These are phyloP conservation scores for Ceratocystis ficicola DNA, from an alignment of 2,329 filamentous ascomycete species.

Conservation along the genomic window DNA sequence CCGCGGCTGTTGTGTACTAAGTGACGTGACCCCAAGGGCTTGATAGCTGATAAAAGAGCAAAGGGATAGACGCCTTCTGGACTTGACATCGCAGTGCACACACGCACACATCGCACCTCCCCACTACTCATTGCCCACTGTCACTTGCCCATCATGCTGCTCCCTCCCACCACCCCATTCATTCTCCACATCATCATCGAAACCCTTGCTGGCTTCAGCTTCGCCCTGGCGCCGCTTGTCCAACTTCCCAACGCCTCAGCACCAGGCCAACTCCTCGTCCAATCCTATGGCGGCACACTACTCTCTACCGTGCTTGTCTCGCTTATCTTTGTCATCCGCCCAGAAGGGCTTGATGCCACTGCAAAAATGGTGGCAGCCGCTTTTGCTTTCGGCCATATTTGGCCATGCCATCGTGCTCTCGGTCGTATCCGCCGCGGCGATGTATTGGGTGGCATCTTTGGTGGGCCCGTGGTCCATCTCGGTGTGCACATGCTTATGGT, in stretches of 20 bases:
- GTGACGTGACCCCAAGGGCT: too few species aligned
- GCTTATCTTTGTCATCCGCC: conserved; percentile 29
- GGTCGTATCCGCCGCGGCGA: conserved; percentile 27
- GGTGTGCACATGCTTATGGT: conserved; percentile 33
- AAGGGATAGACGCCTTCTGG: too few species aligned
- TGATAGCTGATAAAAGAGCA: too few species aligned
- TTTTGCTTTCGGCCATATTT: conserved; percentile 39
- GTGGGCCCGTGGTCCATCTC: conserved; percentile 38
- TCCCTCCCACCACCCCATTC: conserved; percentile 29
- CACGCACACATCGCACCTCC: not conserved
- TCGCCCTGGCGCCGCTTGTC: conserved; percentile 33
- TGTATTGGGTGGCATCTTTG: conserved; percentile 28
- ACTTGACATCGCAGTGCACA: not conserved
- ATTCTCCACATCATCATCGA: conserved; percentile 32
- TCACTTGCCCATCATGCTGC: conserved; percentile 19
- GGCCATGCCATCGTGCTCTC: conserved; percentile 36
- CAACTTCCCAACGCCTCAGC: conserved; percentile 35
- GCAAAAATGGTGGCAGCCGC: conserved; percentile 31
- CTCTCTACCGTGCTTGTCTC: conserved; percentile 36
- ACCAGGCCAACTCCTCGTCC: conserved; percentile 34
- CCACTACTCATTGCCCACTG: not conserved
- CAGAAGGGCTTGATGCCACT: conserved; percentile 27
- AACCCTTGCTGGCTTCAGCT: conserved; percentile 36
- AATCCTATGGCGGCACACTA: conserved; percentile 39
- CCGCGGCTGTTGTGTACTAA: not conserved